Conservation (phyloP, 177 flowering plant genomes). For the Vitis hybrid region DNA sequence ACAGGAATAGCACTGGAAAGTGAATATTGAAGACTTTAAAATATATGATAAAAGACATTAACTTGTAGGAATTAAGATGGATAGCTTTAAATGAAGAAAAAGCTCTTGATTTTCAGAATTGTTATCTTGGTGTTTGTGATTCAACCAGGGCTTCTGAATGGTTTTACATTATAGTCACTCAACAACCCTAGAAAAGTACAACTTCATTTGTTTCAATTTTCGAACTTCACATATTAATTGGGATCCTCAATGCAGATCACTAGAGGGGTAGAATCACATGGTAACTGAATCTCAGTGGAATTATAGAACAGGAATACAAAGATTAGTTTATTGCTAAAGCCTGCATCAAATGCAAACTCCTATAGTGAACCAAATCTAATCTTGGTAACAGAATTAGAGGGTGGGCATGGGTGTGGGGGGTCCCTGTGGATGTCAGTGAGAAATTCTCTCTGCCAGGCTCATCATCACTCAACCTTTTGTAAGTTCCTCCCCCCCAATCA, state of each 20-base stretch:
- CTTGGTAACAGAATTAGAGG: conserved; percentile 18
- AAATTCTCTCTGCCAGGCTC: conserved; percentile 22
- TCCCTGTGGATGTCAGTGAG: conserved; percentile 15
- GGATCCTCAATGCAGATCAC: conserved; percentile 24
- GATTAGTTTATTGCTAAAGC: conserved; percentile 8
- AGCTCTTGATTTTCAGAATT: no score
- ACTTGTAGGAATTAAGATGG: no score
- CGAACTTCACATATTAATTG: not conserved
- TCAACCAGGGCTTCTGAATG: no score
- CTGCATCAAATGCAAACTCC: conserved; percentile 14
- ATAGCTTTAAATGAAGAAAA: no score
- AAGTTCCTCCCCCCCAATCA: conserved; percentile 21
- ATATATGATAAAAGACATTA: no score
- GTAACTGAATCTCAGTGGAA: conserved; percentile 10
- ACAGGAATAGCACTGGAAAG: no score
- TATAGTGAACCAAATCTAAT: conserved; percentile 20
- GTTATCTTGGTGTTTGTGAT: no score
- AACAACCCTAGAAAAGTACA: no score
- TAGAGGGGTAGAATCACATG: conserved; percentile 17
- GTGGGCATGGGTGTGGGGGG: not conserved
- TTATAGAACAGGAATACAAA: not conserved
- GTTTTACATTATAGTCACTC: no score
- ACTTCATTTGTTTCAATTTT: no score
- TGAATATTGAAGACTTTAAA: no score
- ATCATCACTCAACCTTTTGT: conserved; percentile 8